A percentile compares a stretch with the other conserved stretches of the same genome.
Evolutionary conservation across 2,329 filamentous ascomycete species (phyloP).

Genomic region (Tolypocladium inflatum): DNA sequence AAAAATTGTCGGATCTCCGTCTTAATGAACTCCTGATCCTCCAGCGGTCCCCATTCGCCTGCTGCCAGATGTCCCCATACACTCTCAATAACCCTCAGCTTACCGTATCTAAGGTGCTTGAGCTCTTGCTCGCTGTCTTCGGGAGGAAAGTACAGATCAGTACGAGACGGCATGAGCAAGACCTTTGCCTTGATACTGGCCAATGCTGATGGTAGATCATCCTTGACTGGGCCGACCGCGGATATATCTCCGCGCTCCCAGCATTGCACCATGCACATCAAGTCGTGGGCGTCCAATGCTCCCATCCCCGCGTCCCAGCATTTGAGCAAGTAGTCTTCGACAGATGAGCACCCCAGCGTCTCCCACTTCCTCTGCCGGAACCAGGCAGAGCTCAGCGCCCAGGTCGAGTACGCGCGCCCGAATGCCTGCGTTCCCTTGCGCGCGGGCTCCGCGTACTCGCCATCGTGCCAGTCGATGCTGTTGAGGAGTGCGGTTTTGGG

Average conservation of each 20-base stretch:
- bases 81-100: not conserved
- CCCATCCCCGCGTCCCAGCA: not conserved
- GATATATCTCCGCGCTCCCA: not conserved
- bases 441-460: not conserved
- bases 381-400: constrained; percentile 2
- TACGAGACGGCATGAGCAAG: not conserved
- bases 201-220: not conserved
- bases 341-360: constrained; percentile 1
- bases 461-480: constrained; percentile 1
- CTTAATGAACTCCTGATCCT: not conserved
- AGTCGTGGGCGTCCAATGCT: not conserved
- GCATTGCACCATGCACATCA: not conserved
- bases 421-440: not conserved
- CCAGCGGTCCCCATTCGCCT: not conserved
- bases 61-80: not conserved
- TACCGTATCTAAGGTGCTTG: not conserved
- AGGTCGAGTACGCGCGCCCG: constrained; percentile 4
- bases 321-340: not conserved
- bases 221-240: not conserved
- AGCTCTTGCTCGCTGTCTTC: not conserved
- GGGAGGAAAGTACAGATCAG: not conserved
- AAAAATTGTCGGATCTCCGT: not conserved
- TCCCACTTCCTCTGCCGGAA: constrained; percentile 6
- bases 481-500: constrained; percentile 5
- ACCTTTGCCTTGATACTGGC: not conserved